phyloP scores from a whole-genome alignment of 768 basidiomycete genomes.

The Boletus vermiculosoides region DNA sequence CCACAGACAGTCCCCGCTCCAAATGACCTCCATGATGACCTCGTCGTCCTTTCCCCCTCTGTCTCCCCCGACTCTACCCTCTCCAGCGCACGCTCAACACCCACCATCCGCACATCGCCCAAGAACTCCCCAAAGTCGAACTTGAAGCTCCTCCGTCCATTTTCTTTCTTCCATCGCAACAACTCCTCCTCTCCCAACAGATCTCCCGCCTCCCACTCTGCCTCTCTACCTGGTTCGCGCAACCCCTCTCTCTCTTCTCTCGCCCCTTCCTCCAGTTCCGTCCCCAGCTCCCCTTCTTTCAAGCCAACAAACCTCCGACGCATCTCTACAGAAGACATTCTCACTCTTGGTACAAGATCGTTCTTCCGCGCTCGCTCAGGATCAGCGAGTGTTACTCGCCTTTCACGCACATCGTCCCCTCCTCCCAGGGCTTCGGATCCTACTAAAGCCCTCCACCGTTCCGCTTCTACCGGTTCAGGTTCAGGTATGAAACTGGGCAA shows the following conservation, averaged over 20 bases:
- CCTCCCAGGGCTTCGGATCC: slow-evolving; percentile 8
- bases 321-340: slow-evolving; percentile 31
- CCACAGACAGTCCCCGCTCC: neutral
- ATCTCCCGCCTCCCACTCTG: slow-evolving; percentile 6
- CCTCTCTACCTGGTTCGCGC: slow-evolving; percentile 15
- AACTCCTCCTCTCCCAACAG: slow-evolving; percentile 9
- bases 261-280: slow-evolving; percentile 9
- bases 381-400: slow-evolving; percentile 4
- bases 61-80: slow-evolving; percentile 21
- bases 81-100: slow-evolving; percentile 22
- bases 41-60: slow-evolving; percentile 16
- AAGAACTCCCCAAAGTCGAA: slow-evolving; percentile 6
- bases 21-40: slow-evolving; percentile 4
- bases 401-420: slow-evolving; percentile 12
- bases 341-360: slow-evolving; percentile 29
- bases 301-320: slow-evolving; percentile 12
- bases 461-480: slow-evolving; percentile 22
- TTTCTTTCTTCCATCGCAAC: slow-evolving; percentile 21
- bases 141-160: slow-evolving; percentile 22
- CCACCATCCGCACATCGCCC: slow-evolving; percentile 18
- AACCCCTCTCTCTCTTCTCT: slow-evolving; percentile 17
- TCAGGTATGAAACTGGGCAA: neutral
- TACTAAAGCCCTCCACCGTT: slow-evolving; percentile 16
- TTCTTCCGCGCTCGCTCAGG: slow-evolving; percentile 31
- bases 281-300: slow-evolving; percentile 14